phyloP scores from a whole-genome alignment of 2,329 filamentous ascomycete species.

The Tolypocladium pustulatum region DNA sequence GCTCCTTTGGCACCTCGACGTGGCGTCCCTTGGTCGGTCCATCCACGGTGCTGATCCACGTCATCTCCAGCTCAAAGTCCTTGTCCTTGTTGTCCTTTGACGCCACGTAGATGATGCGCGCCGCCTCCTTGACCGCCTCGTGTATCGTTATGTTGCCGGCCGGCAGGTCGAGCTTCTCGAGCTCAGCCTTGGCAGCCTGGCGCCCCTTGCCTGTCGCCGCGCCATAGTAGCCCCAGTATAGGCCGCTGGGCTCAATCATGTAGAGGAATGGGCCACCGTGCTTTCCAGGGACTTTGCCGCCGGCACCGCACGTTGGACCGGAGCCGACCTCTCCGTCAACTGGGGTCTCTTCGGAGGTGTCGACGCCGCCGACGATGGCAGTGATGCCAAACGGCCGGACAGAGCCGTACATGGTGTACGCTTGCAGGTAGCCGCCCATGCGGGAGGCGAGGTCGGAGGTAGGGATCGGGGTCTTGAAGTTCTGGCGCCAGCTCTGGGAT shows the following conservation, averaged over 20 bases:
- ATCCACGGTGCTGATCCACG: slow-evolving; percentile 79
- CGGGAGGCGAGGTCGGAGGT: slow-evolving; percentile 79
- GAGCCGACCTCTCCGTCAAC: slow-evolving; percentile 86
- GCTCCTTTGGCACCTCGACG: slow-evolving; percentile 82
- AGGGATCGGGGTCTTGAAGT: slow-evolving; percentile 91
- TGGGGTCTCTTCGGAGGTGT: slow-evolving; percentile 72
- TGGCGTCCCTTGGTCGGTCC: slow-evolving; percentile 90
- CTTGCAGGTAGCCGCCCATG: slow-evolving; percentile 93
- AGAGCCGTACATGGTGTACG: slow-evolving; percentile 93
- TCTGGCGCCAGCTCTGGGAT: slow-evolving; percentile 78
- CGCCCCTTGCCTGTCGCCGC: slow-evolving; percentile 94
- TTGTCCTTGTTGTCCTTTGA: slow-evolving; percentile 99
- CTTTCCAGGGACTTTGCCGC: slow-evolving; percentile 66
- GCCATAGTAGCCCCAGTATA: slow-evolving; percentile 99
- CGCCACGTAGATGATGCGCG: slow-evolving; percentile 91
- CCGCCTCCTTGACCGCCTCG: slow-evolving; percentile 91
- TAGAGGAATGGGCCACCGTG: slow-evolving; percentile 89
- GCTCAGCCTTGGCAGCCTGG: slow-evolving; percentile 93
- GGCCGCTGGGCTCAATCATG: slow-evolving; percentile 96
- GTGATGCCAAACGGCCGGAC: slow-evolving; percentile 96
- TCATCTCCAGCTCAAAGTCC: slow-evolving; percentile 99
- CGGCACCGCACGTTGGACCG: slow-evolving; percentile 68
- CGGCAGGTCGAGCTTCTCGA: slow-evolving; percentile 90
- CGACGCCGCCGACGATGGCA: slow-evolving; percentile 86
- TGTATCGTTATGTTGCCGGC: slow-evolving; percentile 66